Evolutionary conservation across 148 eudicot species (phyloP).

Genomic region (Amaranthus cruentus): DNA sequence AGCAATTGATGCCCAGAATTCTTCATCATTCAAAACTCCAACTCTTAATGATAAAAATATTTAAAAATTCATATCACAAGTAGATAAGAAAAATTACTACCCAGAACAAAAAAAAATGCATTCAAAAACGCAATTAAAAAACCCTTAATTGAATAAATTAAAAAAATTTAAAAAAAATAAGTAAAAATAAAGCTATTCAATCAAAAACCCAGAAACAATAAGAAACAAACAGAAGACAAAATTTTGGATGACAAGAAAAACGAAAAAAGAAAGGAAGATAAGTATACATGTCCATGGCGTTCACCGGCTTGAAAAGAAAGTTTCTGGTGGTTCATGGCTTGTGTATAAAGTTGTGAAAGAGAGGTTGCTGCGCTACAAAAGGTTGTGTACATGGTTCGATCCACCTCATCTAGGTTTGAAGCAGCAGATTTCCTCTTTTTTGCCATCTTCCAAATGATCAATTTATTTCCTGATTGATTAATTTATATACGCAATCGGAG

Average conservation of each 20-base stretch:
- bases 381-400: constrained; percentile 79
- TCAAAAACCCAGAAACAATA: background rate
- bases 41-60: background rate
- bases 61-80: background rate
- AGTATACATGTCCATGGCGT: constrained; percentile 59
- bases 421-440: constrained; percentile 81
- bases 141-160: background rate
- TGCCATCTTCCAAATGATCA: constrained; percentile 34
- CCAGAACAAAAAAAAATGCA: background rate
- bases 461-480: no score
- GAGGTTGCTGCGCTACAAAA: constrained; percentile 77
- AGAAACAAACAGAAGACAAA: background rate
- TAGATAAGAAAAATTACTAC: background rate
- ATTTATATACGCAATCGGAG: no score
- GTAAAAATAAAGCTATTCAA: background rate
- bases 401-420: constrained; percentile 77
- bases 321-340: constrained; percentile 75
- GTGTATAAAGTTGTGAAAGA: constrained; percentile 79
- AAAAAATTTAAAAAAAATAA: background rate
- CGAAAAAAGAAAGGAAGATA: background rate
- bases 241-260: background rate
- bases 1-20: background rate
- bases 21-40: background rate
- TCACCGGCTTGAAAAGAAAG: constrained; percentile 69
- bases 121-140: background rate